Conservation (phyloP, 2,329 filamentous ascomycete genomes). For the Cladophialophora yegresii region DNA sequence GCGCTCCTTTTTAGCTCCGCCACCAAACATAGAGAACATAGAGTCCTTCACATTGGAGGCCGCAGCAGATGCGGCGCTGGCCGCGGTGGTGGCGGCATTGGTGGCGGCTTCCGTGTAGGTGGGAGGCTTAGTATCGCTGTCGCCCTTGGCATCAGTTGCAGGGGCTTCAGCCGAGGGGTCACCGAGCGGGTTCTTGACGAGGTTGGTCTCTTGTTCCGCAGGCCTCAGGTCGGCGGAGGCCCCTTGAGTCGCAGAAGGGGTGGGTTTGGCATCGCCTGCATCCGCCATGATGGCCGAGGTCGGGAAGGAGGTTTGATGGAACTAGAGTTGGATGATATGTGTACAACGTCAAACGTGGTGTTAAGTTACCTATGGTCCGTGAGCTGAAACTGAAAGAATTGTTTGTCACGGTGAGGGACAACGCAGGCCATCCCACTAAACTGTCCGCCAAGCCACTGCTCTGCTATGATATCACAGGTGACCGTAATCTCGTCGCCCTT, state of each 20-base stretch:
- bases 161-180: slow-evolving; percentile 27
- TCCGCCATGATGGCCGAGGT: slow-evolving; percentile 29
- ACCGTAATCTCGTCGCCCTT: not conserved
- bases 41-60: slow-evolving; percentile 46
- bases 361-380: not conserved
- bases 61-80: slow-evolving; percentile 33
- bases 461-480: slow-evolving; percentile 3
- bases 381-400: not conserved
- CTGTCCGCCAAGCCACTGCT: not conserved
- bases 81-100: slow-evolving; percentile 33
- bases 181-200: slow-evolving; percentile 33
- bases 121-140: slow-evolving; percentile 19
- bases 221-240: slow-evolving; percentile 32
- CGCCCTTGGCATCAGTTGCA: slow-evolving; percentile 27
- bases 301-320: slow-evolving; percentile 4
- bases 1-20: slow-evolving; percentile 95
- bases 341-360: not conserved
- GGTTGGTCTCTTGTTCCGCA: slow-evolving; percentile 33
- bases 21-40: slow-evolving; percentile 98
- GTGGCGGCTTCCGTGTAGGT: slow-evolving; percentile 31
- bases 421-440: slow-evolving; percentile 1
- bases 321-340: not conserved
- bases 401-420: not conserved
- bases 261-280: slow-evolving; percentile 32
- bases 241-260: slow-evolving; percentile 32